Percentiles rank a stretch among this genome's conserved stretches.
Evolutionary conservation across 169 alveolate genomes (phyloP).

Genomic region (Cryptosporidium muris): DNA sequence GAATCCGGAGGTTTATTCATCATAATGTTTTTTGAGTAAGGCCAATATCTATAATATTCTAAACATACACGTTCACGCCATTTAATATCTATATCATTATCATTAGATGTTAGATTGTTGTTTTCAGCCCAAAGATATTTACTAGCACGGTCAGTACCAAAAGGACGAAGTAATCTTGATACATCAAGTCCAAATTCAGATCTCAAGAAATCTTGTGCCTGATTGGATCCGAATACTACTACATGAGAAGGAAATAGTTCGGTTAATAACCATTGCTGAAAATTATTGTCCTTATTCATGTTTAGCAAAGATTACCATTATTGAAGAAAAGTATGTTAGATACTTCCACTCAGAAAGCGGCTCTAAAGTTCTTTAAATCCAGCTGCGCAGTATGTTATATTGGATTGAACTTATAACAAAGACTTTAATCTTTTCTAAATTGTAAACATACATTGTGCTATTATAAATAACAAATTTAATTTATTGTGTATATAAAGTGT

Average conservation of each 20-base stretch:
- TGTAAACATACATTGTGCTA: too few species aligned
- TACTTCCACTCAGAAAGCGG: too few species aligned
- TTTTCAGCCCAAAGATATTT: slow-evolving; percentile 59
- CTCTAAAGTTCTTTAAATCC: too few species aligned
- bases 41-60: slow-evolving; percentile 1
- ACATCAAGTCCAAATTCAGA: slow-evolving; percentile 42
- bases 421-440: too few species aligned
- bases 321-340: too few species aligned
- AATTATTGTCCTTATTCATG: slow-evolving; percentile 32
- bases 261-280: slow-evolving; percentile 26
- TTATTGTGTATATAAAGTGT: too few species aligned
- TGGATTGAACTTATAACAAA: too few species aligned
- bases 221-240: slow-evolving; percentile 39
- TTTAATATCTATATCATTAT: neutral
- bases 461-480: too few species aligned
- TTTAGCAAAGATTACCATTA: neutral
- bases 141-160: slow-evolving; percentile 29
- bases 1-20: slow-evolving; percentile 30
- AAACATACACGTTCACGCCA: slow-evolving; percentile 29
- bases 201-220: slow-evolving; percentile 17
- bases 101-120: neutral
- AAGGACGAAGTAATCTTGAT: slow-evolving; percentile 34
- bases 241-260: slow-evolving; percentile 32
- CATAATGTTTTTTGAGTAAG: slow-evolving; percentile 6
- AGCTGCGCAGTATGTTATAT: too few species aligned